Conservation (phyloP, 106 monocot genomes). For the Platanthera zijinensis region DNA sequence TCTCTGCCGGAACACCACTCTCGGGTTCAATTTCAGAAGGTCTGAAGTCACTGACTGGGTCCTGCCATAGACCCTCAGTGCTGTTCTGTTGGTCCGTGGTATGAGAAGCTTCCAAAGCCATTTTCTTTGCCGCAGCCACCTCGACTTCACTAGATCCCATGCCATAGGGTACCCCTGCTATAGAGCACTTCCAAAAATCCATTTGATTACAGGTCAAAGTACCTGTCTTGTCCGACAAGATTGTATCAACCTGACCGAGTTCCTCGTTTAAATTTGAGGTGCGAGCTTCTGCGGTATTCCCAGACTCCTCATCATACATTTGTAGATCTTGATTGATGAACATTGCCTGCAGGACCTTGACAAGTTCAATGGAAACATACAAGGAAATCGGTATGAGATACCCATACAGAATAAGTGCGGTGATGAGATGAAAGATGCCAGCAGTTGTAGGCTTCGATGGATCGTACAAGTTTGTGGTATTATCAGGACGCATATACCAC, state of each 20-base stretch:
- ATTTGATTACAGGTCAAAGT: constrained; percentile 53
- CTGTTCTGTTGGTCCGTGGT: not conserved
- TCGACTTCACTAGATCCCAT: constrained; percentile 40
- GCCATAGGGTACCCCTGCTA: constrained; percentile 42
- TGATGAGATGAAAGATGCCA: constrained; percentile 43
- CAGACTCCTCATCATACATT: constrained; percentile 33
- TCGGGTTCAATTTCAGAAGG: constrained; percentile 33
- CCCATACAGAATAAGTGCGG: constrained; percentile 45
- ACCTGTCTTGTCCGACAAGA: constrained; percentile 41
- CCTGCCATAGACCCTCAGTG: constrained; percentile 19
- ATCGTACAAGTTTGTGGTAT: constrained; percentile 24
- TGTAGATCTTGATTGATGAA: constrained; percentile 11
- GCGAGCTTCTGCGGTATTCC: constrained; percentile 33
- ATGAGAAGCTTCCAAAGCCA: constrained; percentile 29
- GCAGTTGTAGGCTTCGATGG: constrained; percentile 23
- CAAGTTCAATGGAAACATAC: constrained; percentile 19
- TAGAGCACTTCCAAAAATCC: constrained; percentile 44
- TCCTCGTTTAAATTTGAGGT: constrained; percentile 52
- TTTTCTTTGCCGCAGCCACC: constrained; percentile 38
- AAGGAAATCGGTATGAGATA: constrained; percentile 44
- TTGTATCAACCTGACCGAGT: constrained; percentile 49
- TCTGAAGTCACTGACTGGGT: not conserved
- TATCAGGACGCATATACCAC: constrained; percentile 36
- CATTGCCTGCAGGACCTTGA: constrained; percentile 15
- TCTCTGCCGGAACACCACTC: constrained; percentile 11